phyloP scores from a whole-genome alignment of 805 yeast species.

The Zygosaccharomyces lentus region DNA sequence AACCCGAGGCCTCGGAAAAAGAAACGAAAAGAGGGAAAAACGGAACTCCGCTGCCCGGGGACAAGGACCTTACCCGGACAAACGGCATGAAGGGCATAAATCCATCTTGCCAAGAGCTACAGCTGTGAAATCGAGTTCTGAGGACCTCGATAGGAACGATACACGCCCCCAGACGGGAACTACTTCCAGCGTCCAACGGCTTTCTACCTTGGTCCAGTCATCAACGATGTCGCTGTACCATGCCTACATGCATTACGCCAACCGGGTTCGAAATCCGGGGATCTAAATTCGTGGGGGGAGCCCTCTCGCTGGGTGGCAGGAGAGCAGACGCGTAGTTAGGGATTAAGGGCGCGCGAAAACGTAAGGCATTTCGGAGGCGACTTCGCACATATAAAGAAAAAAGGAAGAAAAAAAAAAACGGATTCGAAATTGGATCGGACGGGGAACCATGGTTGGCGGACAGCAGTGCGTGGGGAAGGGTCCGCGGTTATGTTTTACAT shows the following conservation, averaged over 20 bases:
- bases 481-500: neutral
- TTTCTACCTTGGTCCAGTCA: neutral
- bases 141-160: too few relatives aligned
- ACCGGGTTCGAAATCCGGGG: constrained; percentile 3
- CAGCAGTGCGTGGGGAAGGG: neutral
- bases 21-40: constrained; percentile 1
- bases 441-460: constrained; percentile 1
- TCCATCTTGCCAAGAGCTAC: too few relatives aligned
- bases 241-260: neutral
- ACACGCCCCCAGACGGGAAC: too few relatives aligned
- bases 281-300: neutral
- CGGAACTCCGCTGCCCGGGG: constrained; percentile 3
- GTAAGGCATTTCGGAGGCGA: neutral
- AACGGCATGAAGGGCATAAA: neutral
- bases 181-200: too few relatives aligned
- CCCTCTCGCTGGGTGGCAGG: neutral
- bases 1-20: neutral
- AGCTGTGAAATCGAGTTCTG: too few relatives aligned
- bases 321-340: neutral
- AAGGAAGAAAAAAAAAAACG: neutral
- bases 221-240: neutral
- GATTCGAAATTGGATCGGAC: neutral
- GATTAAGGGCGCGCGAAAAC: neutral
- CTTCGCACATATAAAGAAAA: neutral
- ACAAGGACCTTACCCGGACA: neutral